A percentile compares a stretch with the other conserved stretches of the same genome.
These are phyloP conservation scores for Suillus cothurnatus DNA, from an alignment of 768 basidiomycete species.

Conservation along the genomic window DNA sequence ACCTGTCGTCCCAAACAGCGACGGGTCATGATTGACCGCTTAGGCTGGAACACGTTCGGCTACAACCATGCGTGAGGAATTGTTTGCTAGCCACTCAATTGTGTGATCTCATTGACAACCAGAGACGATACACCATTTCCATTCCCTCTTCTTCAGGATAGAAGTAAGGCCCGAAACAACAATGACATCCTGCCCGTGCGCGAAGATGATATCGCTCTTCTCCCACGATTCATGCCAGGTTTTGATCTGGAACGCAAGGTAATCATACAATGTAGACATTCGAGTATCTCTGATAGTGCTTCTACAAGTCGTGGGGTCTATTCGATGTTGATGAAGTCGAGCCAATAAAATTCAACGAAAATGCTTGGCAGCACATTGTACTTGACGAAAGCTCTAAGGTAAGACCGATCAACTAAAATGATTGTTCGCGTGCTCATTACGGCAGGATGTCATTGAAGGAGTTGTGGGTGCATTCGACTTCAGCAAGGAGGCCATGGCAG, in stretches of 20 bases:
- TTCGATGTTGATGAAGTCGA: slow-evolving; percentile 2
- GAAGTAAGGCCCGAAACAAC: neutral
- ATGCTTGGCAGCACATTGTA: slow-evolving; percentile 9
- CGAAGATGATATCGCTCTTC: slow-evolving; percentile 1
- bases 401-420: neutral
- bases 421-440: neutral
- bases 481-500: neutral
- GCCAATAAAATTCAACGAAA: slow-evolving; percentile 8
- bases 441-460: neutral
- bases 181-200: neutral
- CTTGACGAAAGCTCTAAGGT: slow-evolving; percentile 7
- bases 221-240: slow-evolving; percentile 4
- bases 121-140: neutral
- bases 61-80: neutral
- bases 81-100: neutral
- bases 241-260: slow-evolving; percentile 8
- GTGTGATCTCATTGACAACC: neutral
- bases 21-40: slow-evolving; percentile 7
- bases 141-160: neutral
- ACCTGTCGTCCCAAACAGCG: slow-evolving; percentile 4
- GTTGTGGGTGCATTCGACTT: slow-evolving; percentile 4
- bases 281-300: neutral
- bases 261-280: neutral
- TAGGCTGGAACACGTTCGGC: slow-evolving; percentile 1
- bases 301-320: neutral